Evolutionary conservation across 1,284 basidiomycete genomes (phyloP), one percentile per base, ranked within the genome.

Genomic region (Leccinum subrobustum): DNA sequence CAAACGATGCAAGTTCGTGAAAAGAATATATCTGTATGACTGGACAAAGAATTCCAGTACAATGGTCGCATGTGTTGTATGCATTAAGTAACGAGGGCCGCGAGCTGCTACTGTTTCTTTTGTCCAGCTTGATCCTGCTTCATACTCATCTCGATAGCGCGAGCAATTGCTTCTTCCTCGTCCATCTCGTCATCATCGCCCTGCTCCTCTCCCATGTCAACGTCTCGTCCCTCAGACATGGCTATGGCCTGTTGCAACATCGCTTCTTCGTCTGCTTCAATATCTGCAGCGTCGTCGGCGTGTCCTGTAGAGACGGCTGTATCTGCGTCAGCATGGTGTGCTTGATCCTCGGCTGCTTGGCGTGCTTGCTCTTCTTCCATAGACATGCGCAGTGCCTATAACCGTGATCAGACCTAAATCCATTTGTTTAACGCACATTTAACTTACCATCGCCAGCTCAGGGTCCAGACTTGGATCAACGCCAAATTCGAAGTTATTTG

Each of bases 391-490:
- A 99, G 83, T 11, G 95, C 96, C 95, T 97, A 68, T 48, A 53
- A 29, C 59, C 44, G 50, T 31, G 33, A 35, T 63, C 33, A 65
- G 51, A 18, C 16, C 42, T 54, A 50, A 33, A 44, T 52, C 20
- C 14, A n/a, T 47, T 6, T 33, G 18, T 23, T 37, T 0, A 33
- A 23, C 27, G 33, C 18, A 42, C 11, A 1, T 51, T 52, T 60
- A 47, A 29, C 78, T 61, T 63, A 95, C 95, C 95, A 98, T 96
- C 3, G 97, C 97, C 58, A 99, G 81, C 73, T 99, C 96, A 1
- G 97, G 97, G 75, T 98, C 96, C 67, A 97, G 82, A 70, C 87
- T 93, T 2, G 96, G 95, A 75, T 99, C 96, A 16, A 99, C 88
- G 52, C 93, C 95, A 68, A 95, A 95, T 68, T 95, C 93, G 69